Base-by-base conservation (phyloP, 768 basidiomycete genomes). In the Naganishia vaughanmartiniae region DNA sequence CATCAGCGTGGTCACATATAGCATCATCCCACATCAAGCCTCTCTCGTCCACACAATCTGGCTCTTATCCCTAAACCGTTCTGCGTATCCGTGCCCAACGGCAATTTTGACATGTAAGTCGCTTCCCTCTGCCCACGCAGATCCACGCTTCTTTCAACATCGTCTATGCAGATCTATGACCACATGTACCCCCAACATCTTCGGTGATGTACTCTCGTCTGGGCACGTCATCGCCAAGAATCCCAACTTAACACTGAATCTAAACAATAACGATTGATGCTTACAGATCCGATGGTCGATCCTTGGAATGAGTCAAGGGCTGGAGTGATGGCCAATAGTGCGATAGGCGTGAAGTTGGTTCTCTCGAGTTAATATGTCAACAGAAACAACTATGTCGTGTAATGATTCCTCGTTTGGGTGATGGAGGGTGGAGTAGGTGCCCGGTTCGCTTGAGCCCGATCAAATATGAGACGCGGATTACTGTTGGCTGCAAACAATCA, bases 381-480 rank as follows among this genome's bases (percentile, higher is more conserved):
- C 19, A 7, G n/a, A n/a, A n/a, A 12, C 48, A 26, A 15, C 48
- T 51, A 24, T 3, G 48, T 51, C 12, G 48, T 51, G 12, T 51
- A 51, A 6, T 51, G 48, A 51, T 51, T 51, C 48, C 48, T 26
- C 48, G 48, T 51, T 51, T 51, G n/a, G 48, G 21, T 51, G 48
- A 51, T 51, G n/a, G 45, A 6, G 4, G 48, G 48, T n/a, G 21
- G 6, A n/a, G 48, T 9, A 17, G 17, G 34, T 36, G 45, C 7
- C 45, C 45, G 57, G 42, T 15, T 63, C 60, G 39, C 60, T 63
- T 26, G 60, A 46, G 33, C 21, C 39, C 60, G 60, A 63, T 63
- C 60, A 63, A 58, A 30, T 39, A 46, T 51, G 48, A 51, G 48
- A 7, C 48, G 48, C 48, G 48, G 48, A 24, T 51, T 51, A 26